Evolutionary conservation across 306 rosid genomes (phyloP).

Genomic region (Rosa chinensis): DNA sequence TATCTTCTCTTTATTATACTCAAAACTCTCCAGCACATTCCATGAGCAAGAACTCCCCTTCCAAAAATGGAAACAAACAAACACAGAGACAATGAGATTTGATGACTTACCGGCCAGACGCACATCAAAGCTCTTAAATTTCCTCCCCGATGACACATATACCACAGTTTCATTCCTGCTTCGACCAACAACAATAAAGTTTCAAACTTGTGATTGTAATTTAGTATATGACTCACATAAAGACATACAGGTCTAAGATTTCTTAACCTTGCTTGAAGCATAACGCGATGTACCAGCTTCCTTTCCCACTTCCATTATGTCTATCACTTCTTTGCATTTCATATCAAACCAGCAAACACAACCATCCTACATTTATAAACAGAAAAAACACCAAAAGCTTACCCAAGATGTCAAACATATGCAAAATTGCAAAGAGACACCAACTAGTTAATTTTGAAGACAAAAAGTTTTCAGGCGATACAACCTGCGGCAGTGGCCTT

Average conservation of each 20-base stretch:
- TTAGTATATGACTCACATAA: neutral
- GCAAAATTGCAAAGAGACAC: neutral
- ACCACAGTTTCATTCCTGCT: conserved; percentile 79
- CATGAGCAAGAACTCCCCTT: conserved; percentile 51
- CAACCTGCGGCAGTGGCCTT: conserved; percentile 65
- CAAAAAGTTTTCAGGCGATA: conserved; percentile 36
- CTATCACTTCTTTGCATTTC: conserved; percentile 67
- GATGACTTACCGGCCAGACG: conserved; percentile 58
- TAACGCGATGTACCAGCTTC: conserved; percentile 63
- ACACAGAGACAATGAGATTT: neutral
- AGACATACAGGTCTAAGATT: neutral
- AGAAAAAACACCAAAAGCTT: neutral
- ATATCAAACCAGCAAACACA: conserved; percentile 93
- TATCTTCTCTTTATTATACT: conserved; percentile 87
- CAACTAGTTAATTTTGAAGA: neutral
- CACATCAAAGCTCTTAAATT: conserved; percentile 83
- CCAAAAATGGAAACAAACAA: conserved; percentile 28
- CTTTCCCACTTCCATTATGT: conserved; percentile 59
- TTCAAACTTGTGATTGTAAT: neutral
- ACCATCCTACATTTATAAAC: conserved; percentile 55
- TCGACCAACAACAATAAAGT: conserved; percentile 30
- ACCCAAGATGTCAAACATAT: neutral
- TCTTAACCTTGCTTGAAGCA: conserved; percentile 69
- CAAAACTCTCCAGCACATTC: conserved; percentile 66
- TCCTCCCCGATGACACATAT: conserved; percentile 73